A percentile compares a stretch with the other conserved stretches of the same genome.
Evolutionary conservation across 179 eudicot genomes (phyloP).

Genomic region (Patellifolia procumbens): DNA sequence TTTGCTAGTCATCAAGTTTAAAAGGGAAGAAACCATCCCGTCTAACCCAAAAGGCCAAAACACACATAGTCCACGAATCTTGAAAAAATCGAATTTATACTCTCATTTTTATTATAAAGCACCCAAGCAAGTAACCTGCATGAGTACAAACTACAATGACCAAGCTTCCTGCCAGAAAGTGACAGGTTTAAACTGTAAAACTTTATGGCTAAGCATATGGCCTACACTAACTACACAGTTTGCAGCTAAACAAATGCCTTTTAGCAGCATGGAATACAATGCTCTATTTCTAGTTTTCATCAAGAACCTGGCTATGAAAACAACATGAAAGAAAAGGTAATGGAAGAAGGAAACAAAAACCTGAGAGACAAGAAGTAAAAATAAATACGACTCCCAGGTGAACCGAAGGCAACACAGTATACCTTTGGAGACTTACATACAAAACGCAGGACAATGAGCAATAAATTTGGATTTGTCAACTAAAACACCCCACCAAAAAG

Average conservation of each 20-base stretch:
- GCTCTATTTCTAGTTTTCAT: not conserved
- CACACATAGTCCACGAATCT: not conserved
- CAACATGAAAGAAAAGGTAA: not conserved
- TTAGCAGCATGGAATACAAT: not conserved
- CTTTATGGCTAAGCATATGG: not conserved
- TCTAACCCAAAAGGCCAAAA: not conserved
- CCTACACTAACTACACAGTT: not conserved
- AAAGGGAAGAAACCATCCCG: too few relatives aligned
- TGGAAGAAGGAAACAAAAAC: not conserved
- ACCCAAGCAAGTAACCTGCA: too few relatives aligned
- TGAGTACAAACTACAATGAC: not conserved
- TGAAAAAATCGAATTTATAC: too few relatives aligned
- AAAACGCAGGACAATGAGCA: not conserved
- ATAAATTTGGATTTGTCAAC: not conserved
- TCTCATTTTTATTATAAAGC: too few relatives aligned
- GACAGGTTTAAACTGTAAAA: slow-evolving; percentile 4
- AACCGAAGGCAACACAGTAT: not conserved
- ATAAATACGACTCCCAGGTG: not conserved
- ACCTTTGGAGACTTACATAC: not conserved
- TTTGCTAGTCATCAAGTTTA: too few relatives aligned
- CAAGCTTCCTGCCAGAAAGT: not conserved
- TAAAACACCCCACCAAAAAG: not conserved
- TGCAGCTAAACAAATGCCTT: not conserved
- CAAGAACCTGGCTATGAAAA: not conserved
- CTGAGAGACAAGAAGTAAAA: not conserved